Evolutionary conservation across 2,329 filamentous ascomycete genomes (phyloP).

Genomic region (Stagonosporopsis vannaccii): DNA sequence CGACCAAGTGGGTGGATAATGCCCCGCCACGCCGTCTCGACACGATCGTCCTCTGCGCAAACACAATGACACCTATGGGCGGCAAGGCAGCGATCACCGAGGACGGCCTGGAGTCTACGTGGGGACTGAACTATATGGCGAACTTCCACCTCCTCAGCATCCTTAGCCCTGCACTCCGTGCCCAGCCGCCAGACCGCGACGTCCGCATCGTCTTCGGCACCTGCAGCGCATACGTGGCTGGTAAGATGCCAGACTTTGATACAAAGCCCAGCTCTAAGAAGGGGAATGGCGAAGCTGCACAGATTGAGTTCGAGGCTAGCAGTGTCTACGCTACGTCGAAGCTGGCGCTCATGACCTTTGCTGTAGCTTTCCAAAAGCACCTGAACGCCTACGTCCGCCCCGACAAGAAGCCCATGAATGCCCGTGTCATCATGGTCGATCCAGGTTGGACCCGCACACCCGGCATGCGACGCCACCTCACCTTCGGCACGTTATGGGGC

Average conservation of each 20-base stretch:
- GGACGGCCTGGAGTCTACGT: conserved; percentile 86
- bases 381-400: conserved; percentile 83
- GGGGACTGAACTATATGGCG: conserved; percentile 93
- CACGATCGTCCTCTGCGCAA: conserved; percentile 88
- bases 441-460: conserved; percentile 86
- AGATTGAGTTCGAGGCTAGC: conserved; percentile 52
- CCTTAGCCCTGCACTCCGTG: conserved; percentile 85
- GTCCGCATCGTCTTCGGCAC: conserved; percentile 86
- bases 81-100: conserved; percentile 66
- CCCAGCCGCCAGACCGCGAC: conserved; percentile 92
- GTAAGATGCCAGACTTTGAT: conserved; percentile 68
- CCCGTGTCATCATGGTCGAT: conserved; percentile 85
- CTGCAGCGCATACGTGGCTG: conserved; percentile 86
- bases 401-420: conserved; percentile 81
- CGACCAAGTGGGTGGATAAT: conserved; percentile 98
- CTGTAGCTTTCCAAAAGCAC: conserved; percentile 90
- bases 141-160: conserved; percentile 96
- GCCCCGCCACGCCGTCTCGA: conserved; percentile 86
- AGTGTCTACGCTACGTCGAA: conserved; percentile 59
- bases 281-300: conserved; percentile 60
- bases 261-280: conserved; percentile 58
- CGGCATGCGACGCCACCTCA: conserved; percentile 86
- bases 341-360: conserved; percentile 87
- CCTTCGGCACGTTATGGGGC: conserved; percentile 81
- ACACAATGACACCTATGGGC: conserved; percentile 75